A percentile compares a stretch with the other conserved stretches of the same genome.
phyloP scores from a whole-genome alignment of 2,329 filamentous ascomycete genomes.

The Aureobasidium zeae region DNA sequence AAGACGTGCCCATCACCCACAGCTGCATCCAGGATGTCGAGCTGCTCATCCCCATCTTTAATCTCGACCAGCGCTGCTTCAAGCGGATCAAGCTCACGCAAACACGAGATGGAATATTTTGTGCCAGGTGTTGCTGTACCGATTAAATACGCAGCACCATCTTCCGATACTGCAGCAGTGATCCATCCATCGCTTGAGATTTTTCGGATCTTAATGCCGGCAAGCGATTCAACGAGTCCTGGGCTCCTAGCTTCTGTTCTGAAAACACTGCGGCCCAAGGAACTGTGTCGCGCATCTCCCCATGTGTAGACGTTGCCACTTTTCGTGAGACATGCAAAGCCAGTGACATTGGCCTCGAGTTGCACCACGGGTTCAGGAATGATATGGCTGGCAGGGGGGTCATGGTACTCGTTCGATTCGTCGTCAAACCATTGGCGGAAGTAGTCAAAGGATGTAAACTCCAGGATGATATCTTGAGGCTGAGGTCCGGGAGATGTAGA shows the following conservation, averaged over 20 bases:
- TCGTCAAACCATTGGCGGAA: constrained; percentile 26
- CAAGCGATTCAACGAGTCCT: constrained; percentile 40
- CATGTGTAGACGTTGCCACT: constrained; percentile 33
- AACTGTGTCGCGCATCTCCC: constrained; percentile 53
- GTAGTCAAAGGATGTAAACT: constrained; percentile 23
- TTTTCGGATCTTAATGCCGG: constrained; percentile 45
- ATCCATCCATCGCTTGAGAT: constrained; percentile 48
- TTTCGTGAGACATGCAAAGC: constrained; percentile 32
- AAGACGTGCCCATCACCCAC: constrained; percentile 53
- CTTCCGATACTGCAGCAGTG: constrained; percentile 49
- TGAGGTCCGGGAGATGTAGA: constrained; percentile 23
- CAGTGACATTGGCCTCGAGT: constrained; percentile 30
- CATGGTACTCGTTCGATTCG: constrained; percentile 17
- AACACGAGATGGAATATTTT: constrained; percentile 19
- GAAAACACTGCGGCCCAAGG: constrained; percentile 44
- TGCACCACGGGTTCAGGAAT: constrained; percentile 25
- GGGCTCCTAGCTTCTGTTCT: constrained; percentile 40
- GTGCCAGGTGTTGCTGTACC: constrained; percentile 32
- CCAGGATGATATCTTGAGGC: constrained; percentile 22
- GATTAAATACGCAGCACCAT: constrained; percentile 54
- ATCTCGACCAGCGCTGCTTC: constrained; percentile 25
- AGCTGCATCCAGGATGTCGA: constrained; percentile 47
- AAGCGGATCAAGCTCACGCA: constrained; percentile 20
- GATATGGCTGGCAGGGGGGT: constrained; percentile 22
- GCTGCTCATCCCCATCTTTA: constrained; percentile 33